A percentile compares a stretch with the other conserved stretches of the same genome.
Evolutionary conservation across 495 filamentous ascomycete species (phyloP).

Genomic region (Hypomontagnella monticulosa): DNA sequence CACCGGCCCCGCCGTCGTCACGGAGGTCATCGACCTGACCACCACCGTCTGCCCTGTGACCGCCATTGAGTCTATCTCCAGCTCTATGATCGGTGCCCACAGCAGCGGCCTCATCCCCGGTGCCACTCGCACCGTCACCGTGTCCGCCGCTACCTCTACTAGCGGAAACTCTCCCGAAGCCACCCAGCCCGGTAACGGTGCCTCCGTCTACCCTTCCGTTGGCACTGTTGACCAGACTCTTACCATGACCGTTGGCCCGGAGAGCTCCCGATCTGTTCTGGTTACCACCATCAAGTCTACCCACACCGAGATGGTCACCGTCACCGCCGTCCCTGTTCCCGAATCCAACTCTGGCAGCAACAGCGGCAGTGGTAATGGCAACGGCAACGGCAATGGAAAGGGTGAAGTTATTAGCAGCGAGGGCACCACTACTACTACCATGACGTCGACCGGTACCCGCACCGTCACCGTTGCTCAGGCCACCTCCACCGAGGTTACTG

Average conservation of each 20-base stretch:
- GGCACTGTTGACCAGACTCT: constrained; percentile 44
- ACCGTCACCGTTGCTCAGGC: constrained; percentile 50
- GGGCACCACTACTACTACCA: constrained; percentile 50
- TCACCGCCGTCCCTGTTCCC: constrained; percentile 32
- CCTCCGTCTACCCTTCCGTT: constrained; percentile 33
- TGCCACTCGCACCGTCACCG: constrained; percentile 42
- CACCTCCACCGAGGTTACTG: constrained; percentile 28
- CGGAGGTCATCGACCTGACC: constrained; percentile 56
- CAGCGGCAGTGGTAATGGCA: constrained; percentile 1
- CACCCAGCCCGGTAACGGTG: constrained; percentile 18
- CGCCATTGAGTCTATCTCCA: constrained; percentile 52
- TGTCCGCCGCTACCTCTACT: constrained; percentile 22
- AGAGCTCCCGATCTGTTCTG: constrained; percentile 46
- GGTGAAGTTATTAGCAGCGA: constrained; percentile 23
- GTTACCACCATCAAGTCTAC: constrained; percentile 52
- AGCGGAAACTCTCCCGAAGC: constrained; percentile 34
- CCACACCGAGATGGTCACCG: constrained; percentile 39
- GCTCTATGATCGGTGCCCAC: constrained; percentile 49
- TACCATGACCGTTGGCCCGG: constrained; percentile 53
- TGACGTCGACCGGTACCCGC: constrained; percentile 52
- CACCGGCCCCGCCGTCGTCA: constrained; percentile 53
- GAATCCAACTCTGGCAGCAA: constrained; percentile 15
- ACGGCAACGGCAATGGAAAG: constrained; percentile 1
- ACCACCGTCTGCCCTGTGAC: constrained; percentile 58
- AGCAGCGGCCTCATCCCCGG: constrained; percentile 50